Conservation (phyloP, 305 asterid species). For the Ilex paraguariensis region DNA sequence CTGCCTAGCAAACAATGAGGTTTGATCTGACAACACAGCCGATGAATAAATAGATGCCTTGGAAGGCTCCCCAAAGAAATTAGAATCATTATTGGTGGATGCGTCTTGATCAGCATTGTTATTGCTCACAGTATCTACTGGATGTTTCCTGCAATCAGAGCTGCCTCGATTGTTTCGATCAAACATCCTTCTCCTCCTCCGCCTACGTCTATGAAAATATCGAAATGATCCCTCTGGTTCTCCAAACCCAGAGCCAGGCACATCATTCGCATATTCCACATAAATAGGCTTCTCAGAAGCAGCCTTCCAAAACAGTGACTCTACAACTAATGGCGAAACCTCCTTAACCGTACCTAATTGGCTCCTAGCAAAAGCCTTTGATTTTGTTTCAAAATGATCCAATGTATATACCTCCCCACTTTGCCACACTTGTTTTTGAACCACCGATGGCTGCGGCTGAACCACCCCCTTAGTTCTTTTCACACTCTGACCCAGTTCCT, state of each 20-base stretch:
- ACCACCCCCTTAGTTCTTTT: slow-evolving; percentile 41
- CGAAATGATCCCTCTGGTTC: slow-evolving; percentile 65
- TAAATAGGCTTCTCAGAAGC: slow-evolving; percentile 77
- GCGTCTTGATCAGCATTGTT: slow-evolving; percentile 34
- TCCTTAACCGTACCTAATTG: slow-evolving; percentile 69
- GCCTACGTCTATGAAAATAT: slow-evolving; percentile 46
- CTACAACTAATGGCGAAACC: slow-evolving; percentile 62
- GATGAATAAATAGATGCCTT: slow-evolving; percentile 27
- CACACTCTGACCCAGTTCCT: slow-evolving; percentile 70
- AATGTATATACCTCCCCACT: slow-evolving; percentile 92
- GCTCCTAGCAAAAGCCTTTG: slow-evolving; percentile 72
- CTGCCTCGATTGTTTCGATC: slow-evolving; percentile 45
- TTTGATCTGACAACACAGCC: slow-evolving; percentile 19
- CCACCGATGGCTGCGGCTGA: slow-evolving; percentile 34
- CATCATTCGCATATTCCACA: slow-evolving; percentile 93
- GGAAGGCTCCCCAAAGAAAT: slow-evolving; percentile 29
- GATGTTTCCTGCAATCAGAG: slow-evolving; percentile 33
- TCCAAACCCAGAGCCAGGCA: slow-evolving; percentile 92
- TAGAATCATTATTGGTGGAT: slow-evolving; percentile 27
- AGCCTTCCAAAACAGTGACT: slow-evolving; percentile 86
- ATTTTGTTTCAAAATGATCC: slow-evolving; percentile 88
- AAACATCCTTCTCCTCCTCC: slow-evolving; percentile 67
- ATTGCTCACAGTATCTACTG: slow-evolving; percentile 32
- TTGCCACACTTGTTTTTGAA: slow-evolving; percentile 89
- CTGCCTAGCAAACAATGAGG: slow-evolving; percentile 28